Conservation (phyloP, 176 grass and related monocot genomes). For the Aegilops longissima region DNA sequence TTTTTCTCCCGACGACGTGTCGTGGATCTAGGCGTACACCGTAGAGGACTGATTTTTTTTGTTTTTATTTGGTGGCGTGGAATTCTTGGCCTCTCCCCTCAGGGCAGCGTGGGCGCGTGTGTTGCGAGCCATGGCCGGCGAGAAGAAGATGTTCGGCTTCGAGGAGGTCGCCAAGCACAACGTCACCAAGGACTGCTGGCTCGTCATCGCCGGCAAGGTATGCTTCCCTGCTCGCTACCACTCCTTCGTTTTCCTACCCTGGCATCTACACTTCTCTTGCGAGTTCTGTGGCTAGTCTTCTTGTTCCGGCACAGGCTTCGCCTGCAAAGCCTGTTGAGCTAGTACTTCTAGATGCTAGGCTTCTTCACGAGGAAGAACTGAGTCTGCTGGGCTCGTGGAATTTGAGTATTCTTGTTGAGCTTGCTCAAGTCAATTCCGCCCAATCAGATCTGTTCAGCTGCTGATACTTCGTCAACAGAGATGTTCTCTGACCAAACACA, state of each 20-base stretch:
- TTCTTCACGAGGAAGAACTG: background rate
- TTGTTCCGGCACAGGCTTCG: background rate
- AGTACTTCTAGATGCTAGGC: background rate
- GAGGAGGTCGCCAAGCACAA: conserved; percentile 80
- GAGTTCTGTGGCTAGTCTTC: background rate
- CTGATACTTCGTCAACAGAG: background rate
- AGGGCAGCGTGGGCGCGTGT: background rate
- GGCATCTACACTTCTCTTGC: background rate
- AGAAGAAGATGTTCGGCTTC: conserved; percentile 52
- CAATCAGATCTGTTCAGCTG: background rate
- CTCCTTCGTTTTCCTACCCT: background rate
- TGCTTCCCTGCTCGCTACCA: background rate
- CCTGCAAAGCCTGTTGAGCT: background rate
- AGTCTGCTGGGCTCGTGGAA: background rate
- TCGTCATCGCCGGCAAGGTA: conserved; percentile 80
- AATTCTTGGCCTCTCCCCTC: no score
- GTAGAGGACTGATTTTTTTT: no score
- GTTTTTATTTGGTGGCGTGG: no score
- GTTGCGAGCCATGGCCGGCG: conserved; percentile 46
- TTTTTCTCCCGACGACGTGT: no score
- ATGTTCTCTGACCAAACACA: background rate
- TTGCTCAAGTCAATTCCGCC: background rate
- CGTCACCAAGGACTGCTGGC: conserved; percentile 81
- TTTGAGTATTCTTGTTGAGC: background rate
- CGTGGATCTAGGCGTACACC: no score